Base-by-base conservation (phyloP, 2,329 filamentous ascomycete genomes). In the Penicillium occitanis region DNA sequence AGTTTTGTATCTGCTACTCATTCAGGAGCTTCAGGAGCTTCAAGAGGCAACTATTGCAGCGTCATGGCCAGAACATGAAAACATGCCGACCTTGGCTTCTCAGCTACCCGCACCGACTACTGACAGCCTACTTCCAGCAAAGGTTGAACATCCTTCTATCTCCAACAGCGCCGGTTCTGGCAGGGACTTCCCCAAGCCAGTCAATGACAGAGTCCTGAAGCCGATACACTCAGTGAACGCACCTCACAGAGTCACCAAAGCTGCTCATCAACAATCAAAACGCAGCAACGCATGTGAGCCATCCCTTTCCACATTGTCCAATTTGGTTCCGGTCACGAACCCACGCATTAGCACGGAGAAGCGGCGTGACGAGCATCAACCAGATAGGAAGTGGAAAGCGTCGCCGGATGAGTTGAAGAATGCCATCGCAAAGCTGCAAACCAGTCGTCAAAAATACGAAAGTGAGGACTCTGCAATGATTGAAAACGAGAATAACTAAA, bases 1-100 rank as follows among this genome's bases (percentile, higher is more conserved):
- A 35, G 71, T 72, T 13, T 37, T 79, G 19, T 69, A 76, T 46
- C 62, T 60, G 5, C 53, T 74, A n/a, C 57, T 75, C 13, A 65
- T 70, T 19, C 55, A 46, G 10, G 70, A 66, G 4, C 42, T 40
- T 7, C 35, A 66, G 3, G 60, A 65, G 8, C 48, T 66, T 7
- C 7, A 48, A 17, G 25, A 25, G 5, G 63, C 48, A 58, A 51
- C 65, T 22, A n/a, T 37, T 35, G 66, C 66, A n/a, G 61, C 65
- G 5, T 50, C 68, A 3, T 46, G 35, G 11, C 50, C 68, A 22
- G 58, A 28, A 3, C 28, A 42, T 25, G 33, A 44, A 42, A n/a
- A 22, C 30, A 7, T 57, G 40, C 44, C 63, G 19, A 48, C 44
- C 14, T 53, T 63, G n/a, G 44, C 67, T 48, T 59, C 65, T 30